Evolutionary conservation across 768 basidiomycete genomes (phyloP), one percentile per base, ranked within the genome.

Genomic region (Leucocoprinus sp.): DNA sequence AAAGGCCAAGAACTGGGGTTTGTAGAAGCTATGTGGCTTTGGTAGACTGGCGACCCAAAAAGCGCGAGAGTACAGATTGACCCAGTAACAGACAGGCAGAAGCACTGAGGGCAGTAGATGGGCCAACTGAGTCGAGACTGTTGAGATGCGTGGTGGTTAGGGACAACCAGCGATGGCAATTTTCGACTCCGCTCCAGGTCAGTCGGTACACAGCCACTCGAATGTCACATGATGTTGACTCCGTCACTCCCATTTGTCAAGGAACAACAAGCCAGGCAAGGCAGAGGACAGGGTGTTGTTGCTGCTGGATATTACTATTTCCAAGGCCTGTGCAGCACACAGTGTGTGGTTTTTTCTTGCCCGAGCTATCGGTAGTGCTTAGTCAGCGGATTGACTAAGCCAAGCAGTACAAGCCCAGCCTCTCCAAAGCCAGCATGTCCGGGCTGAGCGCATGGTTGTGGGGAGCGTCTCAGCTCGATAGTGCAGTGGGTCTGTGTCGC

Each of bases 401-500:
- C 26, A 22, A n/a, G 22, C 37, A 39, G 37, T 22, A 3, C 22
- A 39, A 22, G 8, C n/a, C n/a, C 22, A 22, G 23, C 22, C 21
- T 22, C 37, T 26, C 22, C 24, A 15, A 23, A 8, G 11, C 26
- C 31, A 35, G 19, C 40, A 83, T 83, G 80, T 67, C 80, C 50
- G 73, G 74, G 42, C 49, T 85, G 49, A 74, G 76, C 51, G 76
- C 71, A 47, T 82, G 84, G 76, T 65, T 89, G 15, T 89, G 86
- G 87, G 87, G 87, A 37, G 74, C 80, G 6, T 82, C 84, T 4
- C 84, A 86, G 61, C 80, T 91, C 37, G 84, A 92, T 61, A 84
- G 87, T 53, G 82, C 83, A 35, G 66, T 91, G 47, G 88, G 88
- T 89, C 54, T 60, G 82, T 61, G 17, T n/a, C 26, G 12, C 15